Conservation (phyloP, 106 monocot genomes). For the Phalaenopsis aphrodite region DNA sequence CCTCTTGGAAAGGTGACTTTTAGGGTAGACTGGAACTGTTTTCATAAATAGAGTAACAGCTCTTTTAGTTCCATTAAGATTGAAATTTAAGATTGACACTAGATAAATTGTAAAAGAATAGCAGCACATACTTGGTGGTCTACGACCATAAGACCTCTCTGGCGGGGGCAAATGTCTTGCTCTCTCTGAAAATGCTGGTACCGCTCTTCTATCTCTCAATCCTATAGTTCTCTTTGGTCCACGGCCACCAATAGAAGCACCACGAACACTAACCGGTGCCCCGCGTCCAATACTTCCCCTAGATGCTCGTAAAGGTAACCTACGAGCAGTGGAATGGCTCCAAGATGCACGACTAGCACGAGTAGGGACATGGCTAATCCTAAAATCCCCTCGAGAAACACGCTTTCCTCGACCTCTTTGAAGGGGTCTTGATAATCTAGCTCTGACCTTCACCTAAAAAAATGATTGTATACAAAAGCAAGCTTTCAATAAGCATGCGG, state of each 20-base stretch:
- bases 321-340: slow-evolving; percentile 35
- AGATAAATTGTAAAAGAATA: neutral
- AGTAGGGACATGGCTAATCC: slow-evolving; percentile 20
- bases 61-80: neutral
- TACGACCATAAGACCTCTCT: slow-evolving; percentile 62
- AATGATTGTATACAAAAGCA: neutral
- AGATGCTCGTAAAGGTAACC: slow-evolving; percentile 24
- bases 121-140: slow-evolving; percentile 37
- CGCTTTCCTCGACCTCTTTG: slow-evolving; percentile 60
- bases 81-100: neutral
- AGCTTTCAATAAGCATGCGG: neutral
- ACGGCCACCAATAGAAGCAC: slow-evolving; percentile 19
- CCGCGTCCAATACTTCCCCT: slow-evolving; percentile 15
- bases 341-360: slow-evolving; percentile 30
- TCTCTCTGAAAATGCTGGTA: slow-evolving; percentile 39
- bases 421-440: slow-evolving; percentile 80
- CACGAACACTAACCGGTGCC: slow-evolving; percentile 22
- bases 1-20: slow-evolving; percentile 43
- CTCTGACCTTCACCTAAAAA: slow-evolving; percentile 71
- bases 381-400: slow-evolving; percentile 43
- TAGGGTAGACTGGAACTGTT: slow-evolving; percentile 55
- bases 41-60: neutral
- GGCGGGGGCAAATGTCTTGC: slow-evolving; percentile 59
- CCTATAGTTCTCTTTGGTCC: slow-evolving; percentile 33
- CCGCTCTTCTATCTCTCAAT: slow-evolving; percentile 51